Percentiles rank a stretch among this genome's conserved stretches.
Evolutionary conservation across 495 filamentous ascomycete genomes (phyloP).

Genomic region (Margaritispora aquatica): DNA sequence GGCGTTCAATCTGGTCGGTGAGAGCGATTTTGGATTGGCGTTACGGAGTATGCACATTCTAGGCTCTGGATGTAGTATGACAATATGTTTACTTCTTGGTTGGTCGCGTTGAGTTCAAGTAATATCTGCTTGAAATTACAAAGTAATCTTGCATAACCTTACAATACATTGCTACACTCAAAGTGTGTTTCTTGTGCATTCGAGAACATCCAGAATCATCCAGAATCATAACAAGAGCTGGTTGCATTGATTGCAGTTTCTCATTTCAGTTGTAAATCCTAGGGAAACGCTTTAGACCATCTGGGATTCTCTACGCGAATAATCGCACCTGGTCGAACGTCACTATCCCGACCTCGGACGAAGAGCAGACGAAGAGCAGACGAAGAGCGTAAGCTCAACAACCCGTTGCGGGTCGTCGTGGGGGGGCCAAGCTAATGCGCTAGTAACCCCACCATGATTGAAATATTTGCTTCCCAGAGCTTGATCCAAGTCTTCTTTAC

Average conservation of each 20-base stretch:
- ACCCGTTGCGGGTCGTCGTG: not conserved
- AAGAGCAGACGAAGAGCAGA: too few relatives aligned
- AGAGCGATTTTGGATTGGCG: constrained; percentile 19
- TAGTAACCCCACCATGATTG: not conserved
- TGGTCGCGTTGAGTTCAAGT: not conserved
- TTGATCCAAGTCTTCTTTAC: too few relatives aligned
- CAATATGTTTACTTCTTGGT: too few relatives aligned
- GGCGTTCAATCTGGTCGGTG: constrained; percentile 19
- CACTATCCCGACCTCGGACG: too few relatives aligned
- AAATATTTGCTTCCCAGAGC: not conserved
- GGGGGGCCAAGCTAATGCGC: not conserved
- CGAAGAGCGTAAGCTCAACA: not conserved
- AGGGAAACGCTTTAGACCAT: not conserved
- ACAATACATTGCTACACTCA: too few relatives aligned
- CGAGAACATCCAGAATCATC: too few relatives aligned
- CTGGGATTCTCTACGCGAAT: not conserved
- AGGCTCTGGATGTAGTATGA: not conserved
- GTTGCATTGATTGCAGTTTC: too few relatives aligned
- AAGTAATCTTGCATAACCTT: not conserved
- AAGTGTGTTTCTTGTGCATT: too few relatives aligned
- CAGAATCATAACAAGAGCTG: too few relatives aligned
- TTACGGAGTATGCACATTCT: constrained; percentile 1
- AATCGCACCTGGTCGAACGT: too few relatives aligned
- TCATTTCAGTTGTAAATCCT: not conserved
- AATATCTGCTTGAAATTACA: not conserved